These are phyloP conservation scores for Cymbopogon flexuosus DNA, from an alignment of 202 grass and related monocot species.

Conservation along the genomic window DNA sequence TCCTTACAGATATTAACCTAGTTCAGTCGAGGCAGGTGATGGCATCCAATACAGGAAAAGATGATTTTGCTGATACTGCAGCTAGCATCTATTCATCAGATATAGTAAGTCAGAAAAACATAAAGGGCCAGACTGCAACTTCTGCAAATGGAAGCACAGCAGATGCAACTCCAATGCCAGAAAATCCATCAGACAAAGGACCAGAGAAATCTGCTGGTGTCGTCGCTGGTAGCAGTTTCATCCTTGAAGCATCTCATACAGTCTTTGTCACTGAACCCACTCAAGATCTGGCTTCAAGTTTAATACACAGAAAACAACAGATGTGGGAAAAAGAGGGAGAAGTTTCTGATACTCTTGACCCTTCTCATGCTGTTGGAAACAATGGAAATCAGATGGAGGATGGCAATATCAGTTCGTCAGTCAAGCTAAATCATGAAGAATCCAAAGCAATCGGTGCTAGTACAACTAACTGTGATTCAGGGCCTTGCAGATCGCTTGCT, in stretches of 20 bases:
- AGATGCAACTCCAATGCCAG: conserved; percentile 3
- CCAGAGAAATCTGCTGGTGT: neutral
- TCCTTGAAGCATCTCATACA: conserved; percentile 12
- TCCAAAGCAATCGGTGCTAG: too few relatives aligned
- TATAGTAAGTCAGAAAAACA: neutral
- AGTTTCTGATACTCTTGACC: too few relatives aligned
- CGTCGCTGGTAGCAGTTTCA: conserved; percentile 9
- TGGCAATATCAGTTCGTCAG: too few relatives aligned
- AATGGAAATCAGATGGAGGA: too few relatives aligned
- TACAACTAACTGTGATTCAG: too few relatives aligned
- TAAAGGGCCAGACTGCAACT: neutral
- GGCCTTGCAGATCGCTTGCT: too few relatives aligned
- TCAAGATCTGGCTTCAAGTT: neutral
- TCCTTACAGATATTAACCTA: neutral
- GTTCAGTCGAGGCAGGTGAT: conserved; percentile 17
- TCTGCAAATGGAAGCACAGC: neutral
- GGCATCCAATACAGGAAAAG: neutral
- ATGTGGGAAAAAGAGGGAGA: too few relatives aligned
- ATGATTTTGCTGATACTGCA: neutral
- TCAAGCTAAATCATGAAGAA: too few relatives aligned
- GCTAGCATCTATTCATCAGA: neutral
- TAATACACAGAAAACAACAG: too few relatives aligned
- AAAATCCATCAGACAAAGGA: neutral
- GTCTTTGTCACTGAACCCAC: neutral
- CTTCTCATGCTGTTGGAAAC: too few relatives aligned